Percentiles rank a stretch among this genome's conserved stretches.
These are phyloP conservation scores for Elsinoe batatas DNA, from an alignment of 2,329 filamentous ascomycete genomes.

Conservation along the genomic window DNA sequence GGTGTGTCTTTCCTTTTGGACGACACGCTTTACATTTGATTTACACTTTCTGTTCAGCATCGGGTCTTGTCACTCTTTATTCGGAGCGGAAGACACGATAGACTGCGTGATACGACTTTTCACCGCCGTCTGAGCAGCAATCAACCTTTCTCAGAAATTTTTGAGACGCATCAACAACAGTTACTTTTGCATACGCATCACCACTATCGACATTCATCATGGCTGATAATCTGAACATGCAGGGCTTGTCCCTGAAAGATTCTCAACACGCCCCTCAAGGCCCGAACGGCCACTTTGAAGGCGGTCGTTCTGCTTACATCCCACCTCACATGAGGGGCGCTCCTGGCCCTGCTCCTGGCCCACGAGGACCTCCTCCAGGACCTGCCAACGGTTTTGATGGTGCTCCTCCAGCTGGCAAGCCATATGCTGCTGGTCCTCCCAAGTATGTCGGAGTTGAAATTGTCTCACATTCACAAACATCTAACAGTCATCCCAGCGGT, in stretches of 20 bases:
- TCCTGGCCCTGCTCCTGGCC: conserved; percentile 19
- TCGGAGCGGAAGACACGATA: conserved; percentile 11
- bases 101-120: conserved; percentile 1
- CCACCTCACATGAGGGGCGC: conserved; percentile 70
- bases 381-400: conserved; percentile 46
- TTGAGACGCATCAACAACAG: conserved; percentile 5
- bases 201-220: conserved; percentile 34
- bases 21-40: conserved; percentile 12
- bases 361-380: conserved; percentile 29
- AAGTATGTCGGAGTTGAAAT: not conserved
- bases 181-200: not conserved
- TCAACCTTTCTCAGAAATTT: not conserved
- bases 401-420: not conserved
- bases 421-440: not conserved
- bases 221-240: conserved; percentile 80
- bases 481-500: conserved; percentile 25
- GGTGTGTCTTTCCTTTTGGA: conserved; percentile 13
- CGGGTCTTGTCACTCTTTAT: conserved; percentile 11
- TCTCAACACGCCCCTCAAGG: conserved; percentile 47
- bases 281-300: conserved; percentile 34
- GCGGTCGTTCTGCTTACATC: conserved; percentile 63
- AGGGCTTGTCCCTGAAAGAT: conserved; percentile 59
- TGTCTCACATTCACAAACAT: not conserved
- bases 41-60: conserved; percentile 6
- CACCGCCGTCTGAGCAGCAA: conserved; percentile 4